Evolutionary conservation across 148 eudicot genomes (phyloP).

Genomic region (Vaccinium vitisidaea): DNA sequence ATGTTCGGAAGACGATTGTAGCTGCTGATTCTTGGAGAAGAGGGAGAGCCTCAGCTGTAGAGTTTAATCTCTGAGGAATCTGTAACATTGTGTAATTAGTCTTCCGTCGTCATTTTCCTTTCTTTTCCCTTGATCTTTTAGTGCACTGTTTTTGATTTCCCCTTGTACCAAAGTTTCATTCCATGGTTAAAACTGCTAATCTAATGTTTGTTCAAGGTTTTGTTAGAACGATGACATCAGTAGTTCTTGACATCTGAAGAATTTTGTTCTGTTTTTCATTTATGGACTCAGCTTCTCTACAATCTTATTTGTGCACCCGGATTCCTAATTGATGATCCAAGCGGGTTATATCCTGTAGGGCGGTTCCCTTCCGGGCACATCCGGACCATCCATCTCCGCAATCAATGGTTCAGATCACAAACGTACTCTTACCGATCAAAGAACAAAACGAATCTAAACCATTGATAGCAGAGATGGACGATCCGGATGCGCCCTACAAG

Average conservation of each 20-base stretch:
- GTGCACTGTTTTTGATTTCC: neutral
- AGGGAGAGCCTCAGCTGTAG: neutral
- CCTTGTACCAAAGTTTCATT: neutral
- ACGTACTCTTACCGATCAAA: too few relatives aligned
- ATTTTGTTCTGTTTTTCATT: neutral
- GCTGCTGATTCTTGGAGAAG: slow-evolving; percentile 9
- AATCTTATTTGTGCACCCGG: neutral
- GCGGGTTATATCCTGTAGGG: neutral
- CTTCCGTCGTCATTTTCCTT: neutral
- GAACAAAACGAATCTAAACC: too few relatives aligned
- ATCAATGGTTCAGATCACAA: too few relatives aligned
- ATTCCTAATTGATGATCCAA: neutral
- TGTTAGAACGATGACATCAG: neutral
- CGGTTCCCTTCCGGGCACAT: too few relatives aligned
- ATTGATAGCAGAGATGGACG: too few relatives aligned
- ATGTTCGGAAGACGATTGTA: slow-evolving; percentile 21
- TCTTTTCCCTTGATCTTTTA: neutral
- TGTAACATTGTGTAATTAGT: slow-evolving; percentile 24
- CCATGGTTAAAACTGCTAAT: slow-evolving; percentile 9
- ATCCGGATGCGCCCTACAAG: too few relatives aligned
- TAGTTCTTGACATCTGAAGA: neutral
- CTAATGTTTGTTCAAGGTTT: neutral
- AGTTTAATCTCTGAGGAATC: slow-evolving; percentile 14
- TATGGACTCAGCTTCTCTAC: neutral
- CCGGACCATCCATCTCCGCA: too few relatives aligned